These are phyloP conservation scores for Croton laevigatus DNA, from an alignment of 441 rosid species.

Conservation along the genomic window DNA sequence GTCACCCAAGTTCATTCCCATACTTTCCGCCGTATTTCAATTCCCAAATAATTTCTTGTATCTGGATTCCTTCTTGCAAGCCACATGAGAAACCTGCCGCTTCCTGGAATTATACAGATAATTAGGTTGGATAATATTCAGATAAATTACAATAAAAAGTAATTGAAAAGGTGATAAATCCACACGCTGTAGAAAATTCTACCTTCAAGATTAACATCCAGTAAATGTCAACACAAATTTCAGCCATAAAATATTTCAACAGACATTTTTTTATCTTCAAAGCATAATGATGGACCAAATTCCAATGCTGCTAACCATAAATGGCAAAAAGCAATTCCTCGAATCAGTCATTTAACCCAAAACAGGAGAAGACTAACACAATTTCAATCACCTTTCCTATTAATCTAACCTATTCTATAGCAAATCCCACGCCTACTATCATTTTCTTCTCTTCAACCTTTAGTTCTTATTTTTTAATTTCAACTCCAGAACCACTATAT, in stretches of 20 bases:
- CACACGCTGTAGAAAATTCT: background rate
- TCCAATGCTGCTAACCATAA: background rate
- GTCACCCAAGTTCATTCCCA: conserved; percentile 30
- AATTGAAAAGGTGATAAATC: background rate
- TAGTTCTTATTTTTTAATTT: background rate
- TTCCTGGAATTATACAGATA: conserved; percentile 44
- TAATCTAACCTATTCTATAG: background rate
- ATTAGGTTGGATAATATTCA: conserved; percentile 22
- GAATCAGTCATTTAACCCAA: background rate
- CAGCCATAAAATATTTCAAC: background rate
- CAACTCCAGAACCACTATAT: background rate
- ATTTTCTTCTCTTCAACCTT: background rate
- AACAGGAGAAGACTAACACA: background rate
- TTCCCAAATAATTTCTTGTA: conserved; percentile 72
- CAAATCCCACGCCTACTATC: background rate
- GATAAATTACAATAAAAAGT: background rate
- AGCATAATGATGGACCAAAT: background rate
- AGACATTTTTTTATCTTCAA: background rate
- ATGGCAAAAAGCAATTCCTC: conserved; percentile 3
- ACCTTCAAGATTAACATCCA: background rate
- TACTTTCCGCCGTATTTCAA: conserved; percentile 87
- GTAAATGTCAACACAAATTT: background rate
- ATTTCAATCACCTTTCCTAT: background rate
- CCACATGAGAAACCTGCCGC: conserved; percentile 92
- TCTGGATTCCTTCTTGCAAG: conserved; percentile 58